Conservation (phyloP, 805 yeast genomes). For the Metschnikowia proteae region DNA sequence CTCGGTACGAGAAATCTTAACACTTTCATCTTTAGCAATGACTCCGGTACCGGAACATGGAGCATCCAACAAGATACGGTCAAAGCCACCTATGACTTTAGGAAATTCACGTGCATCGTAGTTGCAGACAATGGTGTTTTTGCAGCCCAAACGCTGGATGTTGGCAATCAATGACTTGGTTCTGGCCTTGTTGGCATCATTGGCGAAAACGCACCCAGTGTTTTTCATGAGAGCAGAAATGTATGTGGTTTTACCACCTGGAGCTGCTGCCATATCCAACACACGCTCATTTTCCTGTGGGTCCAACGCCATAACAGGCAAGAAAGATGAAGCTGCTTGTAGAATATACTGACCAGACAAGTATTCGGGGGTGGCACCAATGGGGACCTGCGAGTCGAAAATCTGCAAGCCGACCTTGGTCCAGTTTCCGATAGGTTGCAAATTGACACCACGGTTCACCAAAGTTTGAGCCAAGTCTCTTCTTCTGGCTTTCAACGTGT, state of each 20-base stretch:
- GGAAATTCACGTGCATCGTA: slow-evolving; percentile 99
- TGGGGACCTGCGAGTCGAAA: slow-evolving; percentile 98
- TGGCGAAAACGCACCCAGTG: slow-evolving; percentile 96
- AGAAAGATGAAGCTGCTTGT: slow-evolving; percentile 97
- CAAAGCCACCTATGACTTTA: slow-evolving; percentile 96
- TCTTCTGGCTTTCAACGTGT: slow-evolving; percentile 89
- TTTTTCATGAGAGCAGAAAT: slow-evolving; percentile 95
- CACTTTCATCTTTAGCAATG: slow-evolving; percentile 94
- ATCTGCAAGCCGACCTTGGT: slow-evolving; percentile 96
- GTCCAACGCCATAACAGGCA: slow-evolving; percentile 95
- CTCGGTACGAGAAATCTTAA: slow-evolving; percentile 88
- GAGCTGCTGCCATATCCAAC: slow-evolving; percentile 99
- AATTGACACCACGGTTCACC: slow-evolving; percentile 93
- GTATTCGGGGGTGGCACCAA: slow-evolving; percentile 99
- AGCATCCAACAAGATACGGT: slow-evolving; percentile 91
- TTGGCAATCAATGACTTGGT: slow-evolving; percentile 95
- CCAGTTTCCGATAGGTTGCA: slow-evolving; percentile 97
- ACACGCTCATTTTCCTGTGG: slow-evolving; percentile 97
- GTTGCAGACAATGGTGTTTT: slow-evolving; percentile 93
- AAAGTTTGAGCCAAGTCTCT: slow-evolving; percentile 93
- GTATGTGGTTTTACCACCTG: slow-evolving; percentile 98
- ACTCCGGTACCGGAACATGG: slow-evolving; percentile 99
- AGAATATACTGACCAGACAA: slow-evolving; percentile 95
- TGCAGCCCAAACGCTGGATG: slow-evolving; percentile 94
- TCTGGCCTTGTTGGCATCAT: slow-evolving; percentile 94